These are phyloP conservation scores for Cladosporium sp. DNA, from an alignment of 2,329 filamentous ascomycete species.

Conservation along the genomic window DNA sequence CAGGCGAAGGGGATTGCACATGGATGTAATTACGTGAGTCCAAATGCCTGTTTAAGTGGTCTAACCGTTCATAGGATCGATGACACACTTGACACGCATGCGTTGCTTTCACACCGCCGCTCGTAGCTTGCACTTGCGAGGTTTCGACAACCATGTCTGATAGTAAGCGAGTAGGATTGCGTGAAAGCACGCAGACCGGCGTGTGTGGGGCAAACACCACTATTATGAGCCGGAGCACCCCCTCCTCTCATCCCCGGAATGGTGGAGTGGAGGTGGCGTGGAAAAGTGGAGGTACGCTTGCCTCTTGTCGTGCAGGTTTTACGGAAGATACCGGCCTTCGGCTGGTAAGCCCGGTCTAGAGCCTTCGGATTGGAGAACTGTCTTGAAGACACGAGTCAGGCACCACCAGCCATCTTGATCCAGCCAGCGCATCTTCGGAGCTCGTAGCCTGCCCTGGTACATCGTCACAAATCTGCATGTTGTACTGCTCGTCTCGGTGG, in stretches of 20 bases:
- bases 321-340: not conserved
- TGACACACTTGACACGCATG: slow-evolving; percentile 33
- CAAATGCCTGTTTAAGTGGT: slow-evolving; percentile 36
- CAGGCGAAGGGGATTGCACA: not conserved
- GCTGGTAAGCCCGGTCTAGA: not conserved
- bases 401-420: too few relatives aligned
- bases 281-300: not conserved
- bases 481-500: too few relatives aligned
- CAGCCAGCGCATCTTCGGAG: too few relatives aligned
- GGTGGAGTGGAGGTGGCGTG: too few relatives aligned
- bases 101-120: not conserved
- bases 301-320: not conserved
- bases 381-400: not conserved
- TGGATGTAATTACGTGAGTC: slow-evolving; percentile 30
- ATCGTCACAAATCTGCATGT: not conserved
- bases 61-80: slow-evolving; percentile 32
- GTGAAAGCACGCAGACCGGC: not conserved
- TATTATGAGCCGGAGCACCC: not conserved
- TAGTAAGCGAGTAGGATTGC: not conserved
- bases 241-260: not conserved
- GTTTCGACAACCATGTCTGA: not conserved
- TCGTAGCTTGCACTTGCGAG: not conserved
- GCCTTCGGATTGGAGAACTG: not conserved
- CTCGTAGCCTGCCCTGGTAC: too few relatives aligned
- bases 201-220: not conserved